These are phyloP conservation scores for Pleurotus eryngii DNA, from an alignment of 768 basidiomycete species.

Conservation along the genomic window DNA sequence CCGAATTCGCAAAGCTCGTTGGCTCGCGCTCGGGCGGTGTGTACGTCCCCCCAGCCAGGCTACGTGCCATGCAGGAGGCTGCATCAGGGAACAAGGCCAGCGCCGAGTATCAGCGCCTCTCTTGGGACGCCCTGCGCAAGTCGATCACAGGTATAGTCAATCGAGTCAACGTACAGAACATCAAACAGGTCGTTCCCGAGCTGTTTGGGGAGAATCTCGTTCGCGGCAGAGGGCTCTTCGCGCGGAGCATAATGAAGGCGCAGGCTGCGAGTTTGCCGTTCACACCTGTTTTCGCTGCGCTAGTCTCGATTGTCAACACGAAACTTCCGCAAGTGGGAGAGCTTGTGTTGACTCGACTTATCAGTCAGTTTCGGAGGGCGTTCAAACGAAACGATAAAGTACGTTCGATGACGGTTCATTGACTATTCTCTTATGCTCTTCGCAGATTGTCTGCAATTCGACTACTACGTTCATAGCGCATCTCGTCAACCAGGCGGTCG, in stretches of 20 bases:
- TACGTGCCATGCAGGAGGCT: slow-evolving; percentile 86
- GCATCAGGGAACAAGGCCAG: slow-evolving; percentile 80
- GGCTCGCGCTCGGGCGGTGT: slow-evolving; percentile 87
- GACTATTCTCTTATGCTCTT: not conserved
- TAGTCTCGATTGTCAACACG: slow-evolving; percentile 94
- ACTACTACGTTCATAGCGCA: slow-evolving; percentile 90
- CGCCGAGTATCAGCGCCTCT: slow-evolving; percentile 88
- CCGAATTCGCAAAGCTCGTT: slow-evolving; percentile 86
- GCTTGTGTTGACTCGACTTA: slow-evolving; percentile 79
- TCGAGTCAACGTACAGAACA: slow-evolving; percentile 95
- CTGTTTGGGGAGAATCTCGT: slow-evolving; percentile 93
- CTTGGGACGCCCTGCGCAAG: slow-evolving; percentile 98
- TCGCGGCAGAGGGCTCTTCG: slow-evolving; percentile 88
- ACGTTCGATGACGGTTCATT: slow-evolving; percentile 18
- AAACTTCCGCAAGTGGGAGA: slow-evolving; percentile 97
- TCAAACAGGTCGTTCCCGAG: slow-evolving; percentile 90
- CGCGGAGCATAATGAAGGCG: slow-evolving; percentile 96
- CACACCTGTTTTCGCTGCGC: slow-evolving; percentile 93
- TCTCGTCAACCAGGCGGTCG: slow-evolving; percentile 90
- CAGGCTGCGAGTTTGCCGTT: slow-evolving; percentile 96
- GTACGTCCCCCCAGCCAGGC: slow-evolving; percentile 92
- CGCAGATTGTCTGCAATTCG: slow-evolving; percentile 87
- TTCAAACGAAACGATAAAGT: slow-evolving; percentile 99
- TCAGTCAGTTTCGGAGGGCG: slow-evolving; percentile 91
- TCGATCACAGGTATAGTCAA: slow-evolving; percentile 99